A percentile compares a stretch with the other conserved stretches of the same genome.
Conservation (phyloP, 2,329 filamentous ascomycete species). For the Albifimbria verrucaria region DNA sequence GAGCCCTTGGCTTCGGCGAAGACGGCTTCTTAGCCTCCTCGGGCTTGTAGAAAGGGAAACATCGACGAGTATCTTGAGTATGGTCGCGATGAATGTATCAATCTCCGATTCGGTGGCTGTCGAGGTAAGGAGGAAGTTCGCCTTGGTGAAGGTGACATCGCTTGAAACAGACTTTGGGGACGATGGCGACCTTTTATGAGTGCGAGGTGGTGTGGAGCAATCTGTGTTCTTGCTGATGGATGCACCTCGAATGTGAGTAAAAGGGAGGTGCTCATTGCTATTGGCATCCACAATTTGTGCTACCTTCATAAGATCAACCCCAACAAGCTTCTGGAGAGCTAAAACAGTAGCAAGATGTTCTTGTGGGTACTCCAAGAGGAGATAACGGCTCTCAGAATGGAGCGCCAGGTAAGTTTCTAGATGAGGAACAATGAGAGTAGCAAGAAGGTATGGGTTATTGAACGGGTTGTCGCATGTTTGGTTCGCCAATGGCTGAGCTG, state of each 20-base stretch:
- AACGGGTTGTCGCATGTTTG: conserved; percentile 54
- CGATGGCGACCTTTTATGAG: conserved; percentile 15
- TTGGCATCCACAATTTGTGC: conserved; percentile 52
- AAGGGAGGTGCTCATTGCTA: conserved; percentile 31
- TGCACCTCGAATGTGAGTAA: conserved; percentile 35
- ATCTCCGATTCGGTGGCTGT: conserved; percentile 53
- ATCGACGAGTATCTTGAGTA: conserved; percentile 40
- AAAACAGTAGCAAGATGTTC: conserved; percentile 55
- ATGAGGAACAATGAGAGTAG: conserved; percentile 56
- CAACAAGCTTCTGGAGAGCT: conserved; percentile 55
- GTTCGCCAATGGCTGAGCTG: conserved; percentile 45
- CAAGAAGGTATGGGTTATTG: conserved; percentile 50
- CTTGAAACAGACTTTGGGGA: conserved; percentile 17
- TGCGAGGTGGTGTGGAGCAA: conserved; percentile 14
- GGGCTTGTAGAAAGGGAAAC: conserved; percentile 40
- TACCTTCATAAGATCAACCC: conserved; percentile 54
- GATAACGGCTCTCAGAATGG: conserved; percentile 50
- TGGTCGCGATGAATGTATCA: conserved; percentile 47
- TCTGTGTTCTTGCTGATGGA: conserved; percentile 24
- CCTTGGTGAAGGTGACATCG: conserved; percentile 41
- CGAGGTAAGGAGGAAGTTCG: conserved; percentile 55
- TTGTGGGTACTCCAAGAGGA: conserved; percentile 57
- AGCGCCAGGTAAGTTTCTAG: conserved; percentile 57
- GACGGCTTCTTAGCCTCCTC: conserved; percentile 26
- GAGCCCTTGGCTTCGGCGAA: conserved; percentile 18